Percentiles rank a stretch among this genome's conserved stretches.
Conservation (phyloP, 2,329 filamentous ascomycete genomes). For the Aspergillus neotritici region DNA sequence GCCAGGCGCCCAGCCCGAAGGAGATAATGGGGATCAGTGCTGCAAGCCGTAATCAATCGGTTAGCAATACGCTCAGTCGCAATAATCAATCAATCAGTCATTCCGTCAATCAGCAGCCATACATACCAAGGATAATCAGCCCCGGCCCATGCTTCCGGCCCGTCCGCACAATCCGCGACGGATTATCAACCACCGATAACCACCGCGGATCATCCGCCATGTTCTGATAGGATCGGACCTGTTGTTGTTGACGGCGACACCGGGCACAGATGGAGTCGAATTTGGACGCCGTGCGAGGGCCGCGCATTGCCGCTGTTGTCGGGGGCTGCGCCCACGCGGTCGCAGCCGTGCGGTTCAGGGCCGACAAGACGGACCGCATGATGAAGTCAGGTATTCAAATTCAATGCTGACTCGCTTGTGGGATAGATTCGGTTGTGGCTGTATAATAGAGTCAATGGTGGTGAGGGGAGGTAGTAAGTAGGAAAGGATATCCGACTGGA, state of each 20-base stretch:
- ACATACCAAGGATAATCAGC: constrained; percentile 66
- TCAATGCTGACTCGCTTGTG: not conserved
- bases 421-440: not conserved
- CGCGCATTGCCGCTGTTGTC: constrained; percentile 15
- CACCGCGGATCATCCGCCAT: constrained; percentile 70
- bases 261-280: constrained; percentile 30
- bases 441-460: not conserved
- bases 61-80: constrained; percentile 4
- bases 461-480: too few relatives aligned
- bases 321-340: constrained; percentile 18
- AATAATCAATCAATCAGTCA: not conserved
- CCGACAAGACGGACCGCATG: constrained; percentile 28
- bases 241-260: constrained; percentile 35
- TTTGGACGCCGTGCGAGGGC: constrained; percentile 15
- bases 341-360: constrained; percentile 20
- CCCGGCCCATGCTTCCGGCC: constrained; percentile 72
- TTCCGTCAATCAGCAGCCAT: not conserved
- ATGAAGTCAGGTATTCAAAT: not conserved
- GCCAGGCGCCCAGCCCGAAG: constrained; percentile 88
- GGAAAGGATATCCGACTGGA: too few relatives aligned
- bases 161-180: constrained; percentile 70
- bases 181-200: constrained; percentile 79
- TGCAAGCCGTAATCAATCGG: constrained; percentile 11
- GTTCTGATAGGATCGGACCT: constrained; percentile 34
- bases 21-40: constrained; percentile 87